phyloP scores from a whole-genome alignment of 768 basidiomycete species.

The Solioccasus polychromus region DNA sequence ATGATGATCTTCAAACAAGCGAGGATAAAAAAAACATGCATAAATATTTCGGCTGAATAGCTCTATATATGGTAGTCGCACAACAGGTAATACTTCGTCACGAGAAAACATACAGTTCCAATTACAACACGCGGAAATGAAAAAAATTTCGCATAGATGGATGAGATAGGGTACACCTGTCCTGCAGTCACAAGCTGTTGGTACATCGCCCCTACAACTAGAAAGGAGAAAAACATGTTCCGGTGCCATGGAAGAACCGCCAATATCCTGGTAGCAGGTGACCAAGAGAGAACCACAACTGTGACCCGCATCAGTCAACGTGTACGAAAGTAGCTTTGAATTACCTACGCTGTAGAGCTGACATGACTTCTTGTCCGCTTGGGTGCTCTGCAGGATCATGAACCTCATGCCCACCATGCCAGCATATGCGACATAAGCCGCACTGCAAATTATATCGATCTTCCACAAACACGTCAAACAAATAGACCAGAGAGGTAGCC shows the following conservation, averaged over 20 bases:
- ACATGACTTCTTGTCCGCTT: conserved; percentile 29
- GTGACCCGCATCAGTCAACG: not conserved
- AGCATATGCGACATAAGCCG: conserved; percentile 25
- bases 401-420: conserved; percentile 25
- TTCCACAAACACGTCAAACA: conserved; percentile 26
- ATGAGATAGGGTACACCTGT: not conserved
- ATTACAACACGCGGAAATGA: not conserved
- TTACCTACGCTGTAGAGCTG: conserved; percentile 30
- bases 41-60: too few species aligned
- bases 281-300: conserved; percentile 33
- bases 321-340: not conserved
- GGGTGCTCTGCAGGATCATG: conserved; percentile 17
- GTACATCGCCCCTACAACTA: conserved; percentile 10
- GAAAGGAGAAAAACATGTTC: conserved; percentile 7
- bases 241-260: conserved; percentile 22
- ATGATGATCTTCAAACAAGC: too few species aligned
- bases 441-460: conserved; percentile 26
- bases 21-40: not conserved
- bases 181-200: conserved; percentile 6
- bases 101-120: conserved; percentile 1
- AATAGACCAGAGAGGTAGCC: conserved; percentile 30
- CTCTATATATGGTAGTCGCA: too few species aligned
- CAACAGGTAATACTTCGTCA: not conserved
- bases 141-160: not conserved
- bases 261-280: conserved; percentile 32